phyloP scores from a whole-genome alignment of 2,329 filamentous ascomycete species.

The Xylariaceae sp. region DNA sequence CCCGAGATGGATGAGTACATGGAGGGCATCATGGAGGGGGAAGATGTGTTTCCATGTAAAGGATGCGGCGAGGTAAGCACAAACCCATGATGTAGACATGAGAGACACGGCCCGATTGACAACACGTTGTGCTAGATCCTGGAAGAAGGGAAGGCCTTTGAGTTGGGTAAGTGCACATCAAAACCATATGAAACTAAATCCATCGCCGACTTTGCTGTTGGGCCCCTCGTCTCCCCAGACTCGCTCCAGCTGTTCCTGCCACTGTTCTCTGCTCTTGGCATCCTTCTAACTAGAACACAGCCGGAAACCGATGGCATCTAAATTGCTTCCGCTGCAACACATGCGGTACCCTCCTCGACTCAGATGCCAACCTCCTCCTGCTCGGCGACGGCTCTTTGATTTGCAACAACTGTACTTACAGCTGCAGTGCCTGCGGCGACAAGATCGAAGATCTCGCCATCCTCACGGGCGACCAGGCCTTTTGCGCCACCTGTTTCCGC shows the following conservation, averaged over 20 bases:
- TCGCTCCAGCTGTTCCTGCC: background rate
- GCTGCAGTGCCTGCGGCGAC: conserved; percentile 92
- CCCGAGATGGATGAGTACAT: conserved; percentile 56
- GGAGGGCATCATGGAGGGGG: conserved; percentile 67
- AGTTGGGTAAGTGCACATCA: conserved; percentile 67
- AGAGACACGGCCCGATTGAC: conserved; percentile 21
- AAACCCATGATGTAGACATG: background rate
- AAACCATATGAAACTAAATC: too few species aligned
- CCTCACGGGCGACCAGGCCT: conserved; percentile 94
- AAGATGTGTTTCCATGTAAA: conserved; percentile 87
- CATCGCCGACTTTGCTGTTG: too few species aligned
- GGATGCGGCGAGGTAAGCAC: conserved; percentile 80
- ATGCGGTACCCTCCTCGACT: conserved; percentile 92
- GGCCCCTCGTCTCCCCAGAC: too few species aligned
- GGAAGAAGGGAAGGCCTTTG: conserved; percentile 97
- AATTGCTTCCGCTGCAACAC: conserved; percentile 98
- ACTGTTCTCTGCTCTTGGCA: conserved; percentile 8
- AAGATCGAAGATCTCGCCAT: conserved; percentile 99
- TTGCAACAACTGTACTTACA: conserved; percentile 99
- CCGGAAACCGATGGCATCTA: conserved; percentile 96
- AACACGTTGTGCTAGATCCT: conserved; percentile 64
- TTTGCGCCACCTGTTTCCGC: conserved; percentile 94
- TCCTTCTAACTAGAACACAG: conserved; percentile 46
- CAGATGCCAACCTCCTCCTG: conserved; percentile 93
- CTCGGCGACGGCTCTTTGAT: conserved; percentile 97